These are phyloP conservation scores for Nidularia sp. DNA, from an alignment of 768 basidiomycete genomes.

Conservation along the genomic window DNA sequence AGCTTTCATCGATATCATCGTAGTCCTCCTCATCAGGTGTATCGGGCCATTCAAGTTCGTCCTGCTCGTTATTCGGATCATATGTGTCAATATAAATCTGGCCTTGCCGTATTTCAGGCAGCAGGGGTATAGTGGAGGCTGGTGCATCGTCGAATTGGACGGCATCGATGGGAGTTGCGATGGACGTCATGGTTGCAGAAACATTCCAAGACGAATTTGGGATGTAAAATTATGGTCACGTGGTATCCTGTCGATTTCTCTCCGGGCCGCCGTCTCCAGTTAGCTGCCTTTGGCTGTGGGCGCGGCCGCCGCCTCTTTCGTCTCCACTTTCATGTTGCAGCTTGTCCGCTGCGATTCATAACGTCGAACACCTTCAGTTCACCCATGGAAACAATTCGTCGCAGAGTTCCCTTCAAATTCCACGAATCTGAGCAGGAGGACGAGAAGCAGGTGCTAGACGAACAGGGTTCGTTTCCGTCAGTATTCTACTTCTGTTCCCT, in stretches of 20 bases:
- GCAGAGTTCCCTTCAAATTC: constrained; percentile 41
- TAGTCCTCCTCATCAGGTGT: constrained; percentile 32
- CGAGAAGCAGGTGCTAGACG: constrained; percentile 37
- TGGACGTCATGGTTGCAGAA: constrained; percentile 21
- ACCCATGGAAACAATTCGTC: constrained; percentile 34
- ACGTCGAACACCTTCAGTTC: neutral
- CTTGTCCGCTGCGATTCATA: no score
- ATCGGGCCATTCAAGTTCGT: constrained; percentile 25
- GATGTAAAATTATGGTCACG: constrained; percentile 8
- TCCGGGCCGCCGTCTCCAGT: neutral
- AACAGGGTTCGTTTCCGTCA: constrained; percentile 37
- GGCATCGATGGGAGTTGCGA: constrained; percentile 25
- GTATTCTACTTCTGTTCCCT: neutral
- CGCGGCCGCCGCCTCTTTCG: no score
- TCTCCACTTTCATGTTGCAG: no score
- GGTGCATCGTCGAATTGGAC: constrained; percentile 66
- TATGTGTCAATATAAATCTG: constrained; percentile 42
- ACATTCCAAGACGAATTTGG: constrained; percentile 2
- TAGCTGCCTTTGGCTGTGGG: no score
- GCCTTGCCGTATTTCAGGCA: constrained; percentile 16
- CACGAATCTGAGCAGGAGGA: constrained; percentile 24
- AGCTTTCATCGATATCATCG: constrained; percentile 41
- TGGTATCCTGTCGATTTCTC: constrained; percentile 3
- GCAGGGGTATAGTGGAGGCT: constrained; percentile 17
- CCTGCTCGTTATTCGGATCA: constrained; percentile 29